Percentiles rank a stretch among this genome's conserved stretches.
These are phyloP conservation scores for Gossypium gossypioides DNA, from an alignment of 441 rosid genomes.

Conservation along the genomic window DNA sequence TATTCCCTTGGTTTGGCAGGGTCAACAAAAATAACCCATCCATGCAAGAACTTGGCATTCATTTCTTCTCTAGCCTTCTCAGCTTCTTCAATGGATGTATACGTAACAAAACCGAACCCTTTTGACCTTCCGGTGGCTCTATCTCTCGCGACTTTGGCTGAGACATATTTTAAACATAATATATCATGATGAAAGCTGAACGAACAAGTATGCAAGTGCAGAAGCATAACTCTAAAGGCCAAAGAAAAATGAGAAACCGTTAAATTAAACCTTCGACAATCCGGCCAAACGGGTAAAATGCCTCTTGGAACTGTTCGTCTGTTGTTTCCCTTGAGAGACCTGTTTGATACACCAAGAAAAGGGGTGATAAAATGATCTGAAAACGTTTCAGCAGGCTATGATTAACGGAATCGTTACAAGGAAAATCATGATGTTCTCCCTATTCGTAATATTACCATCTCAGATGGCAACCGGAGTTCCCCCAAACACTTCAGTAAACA, in stretches of 20 bases:
- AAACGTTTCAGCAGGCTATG: not conserved
- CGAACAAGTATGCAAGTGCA: not conserved
- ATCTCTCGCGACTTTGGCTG: conserved; percentile 66
- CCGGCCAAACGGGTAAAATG: conserved; percentile 69
- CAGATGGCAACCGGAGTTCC: conserved; percentile 7
- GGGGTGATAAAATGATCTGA: not conserved
- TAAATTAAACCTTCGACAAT: conserved; percentile 47
- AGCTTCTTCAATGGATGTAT: conserved; percentile 62
- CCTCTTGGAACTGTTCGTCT: conserved; percentile 65
- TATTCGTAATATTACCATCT: not conserved
- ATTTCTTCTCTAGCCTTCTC: conserved; percentile 71
- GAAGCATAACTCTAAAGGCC: not conserved
- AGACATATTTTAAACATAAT: conserved; percentile 7
- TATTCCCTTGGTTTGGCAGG: conserved; percentile 76
- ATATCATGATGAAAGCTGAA: not conserved
- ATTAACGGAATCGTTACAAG: not conserved
- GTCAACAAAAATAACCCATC: conserved; percentile 92
- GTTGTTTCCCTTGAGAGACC: conserved; percentile 72
- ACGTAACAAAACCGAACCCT: conserved; percentile 78
- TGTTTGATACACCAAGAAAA: conserved; percentile 23
- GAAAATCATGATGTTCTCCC: not conserved
- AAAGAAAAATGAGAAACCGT: not conserved
- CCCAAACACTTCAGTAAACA: conserved; percentile 7
- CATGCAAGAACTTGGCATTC: conserved; percentile 84
- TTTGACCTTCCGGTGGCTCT: conserved; percentile 63